These are phyloP conservation scores for Fragilaria radians DNA, from an alignment of 108 stramenopile genomes.

Conservation along the genomic window DNA sequence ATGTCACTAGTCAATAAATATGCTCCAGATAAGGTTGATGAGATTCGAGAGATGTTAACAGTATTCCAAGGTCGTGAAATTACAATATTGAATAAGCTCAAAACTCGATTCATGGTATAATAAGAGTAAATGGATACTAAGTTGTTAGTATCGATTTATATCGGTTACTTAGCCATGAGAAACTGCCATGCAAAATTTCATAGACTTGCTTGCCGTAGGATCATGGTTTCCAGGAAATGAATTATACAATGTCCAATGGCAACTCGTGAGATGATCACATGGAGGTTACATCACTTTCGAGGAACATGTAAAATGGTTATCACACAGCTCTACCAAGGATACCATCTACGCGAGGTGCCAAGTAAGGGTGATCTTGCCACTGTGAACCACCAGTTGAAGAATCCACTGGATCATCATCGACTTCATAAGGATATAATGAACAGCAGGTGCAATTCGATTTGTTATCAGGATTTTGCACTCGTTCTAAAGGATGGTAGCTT, in stretches of 20 bases:
- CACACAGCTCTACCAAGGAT: constrained; percentile 1
- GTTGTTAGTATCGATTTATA: not conserved
- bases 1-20: constrained; percentile 45
- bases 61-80: constrained; percentile 72
- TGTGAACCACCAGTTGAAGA: constrained; percentile 12
- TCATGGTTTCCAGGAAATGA: too few relatives aligned
- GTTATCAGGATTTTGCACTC: constrained; percentile 22
- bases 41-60: constrained; percentile 46
- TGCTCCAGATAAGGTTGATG: constrained; percentile 64
- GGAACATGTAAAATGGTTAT: not conserved
- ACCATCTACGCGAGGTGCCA: constrained; percentile 12
- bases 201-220: too few relatives aligned
- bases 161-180: too few relatives aligned
- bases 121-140: not conserved
- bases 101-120: constrained; percentile 24
- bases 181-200: too few relatives aligned
- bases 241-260: too few relatives aligned
- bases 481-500: constrained; percentile 56
- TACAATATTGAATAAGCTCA: constrained; percentile 64
- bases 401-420: constrained; percentile 44
- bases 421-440: constrained; percentile 70
- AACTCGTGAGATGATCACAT: too few relatives aligned
- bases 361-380: constrained; percentile 32
- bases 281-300: too few relatives aligned
- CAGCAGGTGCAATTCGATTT: constrained; percentile 44